Evolutionary conservation across 192 early-diverging fungal genomes (phyloP).

Genomic region (Podila horticola): DNA sequence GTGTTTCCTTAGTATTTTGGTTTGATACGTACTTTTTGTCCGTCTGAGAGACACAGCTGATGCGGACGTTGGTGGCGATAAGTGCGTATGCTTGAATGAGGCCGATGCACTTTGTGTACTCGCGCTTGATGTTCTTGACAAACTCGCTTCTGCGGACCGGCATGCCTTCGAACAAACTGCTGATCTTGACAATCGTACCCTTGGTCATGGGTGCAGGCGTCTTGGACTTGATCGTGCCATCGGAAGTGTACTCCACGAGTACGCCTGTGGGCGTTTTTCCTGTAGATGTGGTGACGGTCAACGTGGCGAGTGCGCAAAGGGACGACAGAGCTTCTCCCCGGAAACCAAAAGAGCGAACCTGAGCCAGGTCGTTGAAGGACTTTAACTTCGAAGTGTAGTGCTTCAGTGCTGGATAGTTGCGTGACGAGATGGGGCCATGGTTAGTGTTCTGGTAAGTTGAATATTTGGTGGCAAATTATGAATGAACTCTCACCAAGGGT

Average conservation of each 20-base stretch:
- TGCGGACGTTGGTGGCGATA: conserved; percentile 71
- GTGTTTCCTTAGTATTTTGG: too few relatives aligned
- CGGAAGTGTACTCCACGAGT: conserved; percentile 73
- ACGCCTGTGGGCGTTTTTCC: conserved; percentile 65
- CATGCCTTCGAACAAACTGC: conserved; percentile 80
- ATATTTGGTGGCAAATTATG: conserved; percentile 19
- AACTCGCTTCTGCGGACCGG: conserved; percentile 92
- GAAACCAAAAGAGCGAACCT: conserved; percentile 90
- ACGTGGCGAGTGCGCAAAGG: conserved; percentile 77
- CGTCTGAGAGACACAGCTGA: conserved; percentile 70
- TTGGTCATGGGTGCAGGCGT: conserved; percentile 35
- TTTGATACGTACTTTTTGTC: conserved; percentile 59
- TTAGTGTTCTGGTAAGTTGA: background rate
- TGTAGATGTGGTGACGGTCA: conserved; percentile 78
- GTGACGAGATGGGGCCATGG: background rate
- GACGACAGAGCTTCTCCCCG: conserved; percentile 94
- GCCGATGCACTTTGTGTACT: conserved; percentile 80
- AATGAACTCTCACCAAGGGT: conserved; percentile 65
- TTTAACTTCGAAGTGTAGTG: conserved; percentile 90
- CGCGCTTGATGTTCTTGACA: conserved; percentile 82
- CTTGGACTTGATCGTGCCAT: conserved; percentile 59
- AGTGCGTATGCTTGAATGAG: conserved; percentile 89
- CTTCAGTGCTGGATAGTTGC: conserved; percentile 69
- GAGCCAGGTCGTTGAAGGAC: conserved; percentile 81
- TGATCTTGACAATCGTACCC: conserved; percentile 86